Evolutionary conservation across 2,329 filamentous ascomycete species (phyloP).

Genomic region (Phyllosticta citrichinensis): DNA sequence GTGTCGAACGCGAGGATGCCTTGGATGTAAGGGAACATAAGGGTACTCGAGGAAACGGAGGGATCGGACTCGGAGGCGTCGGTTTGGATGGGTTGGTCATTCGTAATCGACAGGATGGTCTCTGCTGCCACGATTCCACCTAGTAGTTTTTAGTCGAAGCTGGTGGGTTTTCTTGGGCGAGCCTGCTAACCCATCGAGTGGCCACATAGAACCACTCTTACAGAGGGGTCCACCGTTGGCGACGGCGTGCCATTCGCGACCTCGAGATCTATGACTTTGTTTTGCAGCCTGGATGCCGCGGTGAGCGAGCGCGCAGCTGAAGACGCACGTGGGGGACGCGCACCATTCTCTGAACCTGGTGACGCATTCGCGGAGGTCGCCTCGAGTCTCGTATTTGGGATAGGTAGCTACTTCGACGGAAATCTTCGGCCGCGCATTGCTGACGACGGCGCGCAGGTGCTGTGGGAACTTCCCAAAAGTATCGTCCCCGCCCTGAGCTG

Average conservation of each 20-base stretch:
- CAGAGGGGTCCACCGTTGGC: conserved; percentile 76
- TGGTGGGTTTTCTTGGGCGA: conserved; percentile 38
- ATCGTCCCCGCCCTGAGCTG: conserved; percentile 56
- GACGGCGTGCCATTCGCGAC: conserved; percentile 70
- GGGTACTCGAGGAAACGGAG: conserved; percentile 39
- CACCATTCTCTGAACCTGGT: conserved; percentile 66
- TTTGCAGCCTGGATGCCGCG: conserved; percentile 56
- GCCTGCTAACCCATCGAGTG: conserved; percentile 60
- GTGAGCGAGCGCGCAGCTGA: not conserved
- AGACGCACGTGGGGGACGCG: conserved; percentile 13
- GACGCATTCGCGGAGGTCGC: conserved; percentile 63
- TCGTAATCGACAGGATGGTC: conserved; percentile 64
- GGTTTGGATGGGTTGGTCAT: conserved; percentile 36
- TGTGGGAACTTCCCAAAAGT: conserved; percentile 71
- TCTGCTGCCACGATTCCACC: conserved; percentile 88
- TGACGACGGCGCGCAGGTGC: conserved; percentile 56
- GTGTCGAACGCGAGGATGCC: conserved; percentile 91
- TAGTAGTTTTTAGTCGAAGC: conserved; percentile 37
- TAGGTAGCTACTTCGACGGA: conserved; percentile 61
- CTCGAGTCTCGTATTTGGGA: conserved; percentile 72
- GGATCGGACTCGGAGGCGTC: conserved; percentile 26
- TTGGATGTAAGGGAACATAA: conserved; percentile 92
- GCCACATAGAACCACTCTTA: conserved; percentile 71
- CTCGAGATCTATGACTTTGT: conserved; percentile 91
- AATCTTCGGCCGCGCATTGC: conserved; percentile 57